Evolutionary conservation across 352 stramenopile species (phyloP).

Genomic region (Phytophthora kernoviae): DNA sequence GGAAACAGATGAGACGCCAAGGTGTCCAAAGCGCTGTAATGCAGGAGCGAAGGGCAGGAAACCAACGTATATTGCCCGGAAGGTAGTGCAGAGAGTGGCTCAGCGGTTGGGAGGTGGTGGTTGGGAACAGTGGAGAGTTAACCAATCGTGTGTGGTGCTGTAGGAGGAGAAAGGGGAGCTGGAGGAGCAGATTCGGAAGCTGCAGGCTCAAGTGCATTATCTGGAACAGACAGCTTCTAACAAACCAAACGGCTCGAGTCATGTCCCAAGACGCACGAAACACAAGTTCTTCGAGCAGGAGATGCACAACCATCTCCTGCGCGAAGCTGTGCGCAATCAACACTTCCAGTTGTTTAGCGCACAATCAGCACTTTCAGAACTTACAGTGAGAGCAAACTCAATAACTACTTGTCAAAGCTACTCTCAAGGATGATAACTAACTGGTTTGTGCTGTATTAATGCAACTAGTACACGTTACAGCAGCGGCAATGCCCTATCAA

Average conservation of each 20-base stretch:
- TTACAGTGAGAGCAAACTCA: constrained; percentile 24
- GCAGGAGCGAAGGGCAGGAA: constrained; percentile 33
- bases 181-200: constrained; percentile 38
- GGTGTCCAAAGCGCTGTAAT: constrained; percentile 30
- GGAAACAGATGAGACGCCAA: constrained; percentile 11
- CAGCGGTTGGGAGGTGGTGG: neutral
- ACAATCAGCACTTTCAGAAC: constrained; percentile 52
- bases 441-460: neutral
- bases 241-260: constrained; percentile 21
- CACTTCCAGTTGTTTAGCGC: constrained; percentile 47
- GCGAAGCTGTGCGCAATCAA: constrained; percentile 51
- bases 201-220: constrained; percentile 44
- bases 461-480: constrained; percentile 31
- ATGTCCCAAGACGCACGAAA: constrained; percentile 17
- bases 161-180: constrained; percentile 51
- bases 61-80: constrained; percentile 53
- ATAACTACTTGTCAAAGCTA: neutral
- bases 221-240: constrained; percentile 28
- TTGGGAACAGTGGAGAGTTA: neutral
- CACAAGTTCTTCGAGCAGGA: constrained; percentile 41
- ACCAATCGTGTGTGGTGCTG: neutral
- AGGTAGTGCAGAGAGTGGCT: constrained; percentile 25
- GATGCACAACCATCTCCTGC: constrained; percentile 50
- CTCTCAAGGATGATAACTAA: neutral
- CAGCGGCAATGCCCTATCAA: constrained; percentile 43